Percentiles rank a stretch among this genome's conserved stretches.
Evolutionary conservation across 495 filamentous ascomycete genomes (phyloP).

Genomic region (Hapsidospora chrysogenum): DNA sequence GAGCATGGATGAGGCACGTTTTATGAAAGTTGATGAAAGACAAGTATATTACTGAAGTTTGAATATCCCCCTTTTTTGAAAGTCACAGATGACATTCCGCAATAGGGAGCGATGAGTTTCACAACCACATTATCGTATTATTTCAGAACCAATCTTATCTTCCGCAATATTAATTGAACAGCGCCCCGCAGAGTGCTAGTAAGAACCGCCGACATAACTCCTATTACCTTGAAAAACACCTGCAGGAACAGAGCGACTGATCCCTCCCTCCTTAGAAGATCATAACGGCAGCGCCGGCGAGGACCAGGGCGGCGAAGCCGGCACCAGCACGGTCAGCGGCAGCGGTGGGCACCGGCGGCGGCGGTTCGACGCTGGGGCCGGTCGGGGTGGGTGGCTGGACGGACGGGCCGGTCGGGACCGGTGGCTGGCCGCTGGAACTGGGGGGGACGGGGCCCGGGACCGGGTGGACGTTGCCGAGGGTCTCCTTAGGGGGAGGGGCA

Average conservation of each 20-base stretch:
- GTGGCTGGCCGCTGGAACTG: constrained; percentile 7
- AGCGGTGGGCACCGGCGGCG: constrained; percentile 10
- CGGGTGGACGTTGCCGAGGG: too few species aligned
- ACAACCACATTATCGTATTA: too few species aligned
- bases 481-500: constrained; percentile 6
- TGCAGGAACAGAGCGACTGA: neutral
- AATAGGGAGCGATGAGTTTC: too few species aligned
- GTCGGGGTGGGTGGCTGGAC: constrained; percentile 4
- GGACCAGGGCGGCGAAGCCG: constrained; percentile 13
- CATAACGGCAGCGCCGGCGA: constrained; percentile 14
- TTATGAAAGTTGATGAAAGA: too few species aligned
- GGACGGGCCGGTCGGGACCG: constrained; percentile 6
- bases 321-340: constrained; percentile 14
- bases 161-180: too few species aligned
- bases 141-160: too few species aligned
- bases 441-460: constrained; percentile 5
- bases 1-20: too few species aligned
- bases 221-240: too few species aligned
- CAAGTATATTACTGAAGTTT: too few species aligned
- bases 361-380: constrained; percentile 1
- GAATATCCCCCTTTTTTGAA: neutral
- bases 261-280: constrained; percentile 1
- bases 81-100: too few species aligned
- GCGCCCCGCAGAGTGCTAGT: too few species aligned
- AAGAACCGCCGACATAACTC: too few species aligned